Conservation (phyloP, 345 rosid species). For the Capsella bursapastoris region DNA sequence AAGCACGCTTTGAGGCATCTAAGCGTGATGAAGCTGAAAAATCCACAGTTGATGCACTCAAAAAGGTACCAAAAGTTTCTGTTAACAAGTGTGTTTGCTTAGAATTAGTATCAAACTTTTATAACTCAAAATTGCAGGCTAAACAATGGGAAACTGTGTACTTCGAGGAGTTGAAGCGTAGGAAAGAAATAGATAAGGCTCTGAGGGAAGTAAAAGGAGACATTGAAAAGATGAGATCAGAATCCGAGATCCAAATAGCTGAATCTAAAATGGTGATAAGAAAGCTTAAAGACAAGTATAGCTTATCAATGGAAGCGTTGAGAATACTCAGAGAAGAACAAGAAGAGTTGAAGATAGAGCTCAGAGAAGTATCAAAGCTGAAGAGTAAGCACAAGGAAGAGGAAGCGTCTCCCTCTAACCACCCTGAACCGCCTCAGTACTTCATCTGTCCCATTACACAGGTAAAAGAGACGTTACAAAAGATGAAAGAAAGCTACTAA, state of each 20-base stretch:
- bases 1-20: slow-evolving; percentile 57
- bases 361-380: slow-evolving; percentile 67
- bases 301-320: slow-evolving; percentile 61
- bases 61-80: slow-evolving; percentile 51
- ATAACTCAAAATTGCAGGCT: slow-evolving; percentile 48
- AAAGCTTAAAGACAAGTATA: slow-evolving; percentile 64
- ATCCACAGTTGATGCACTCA: slow-evolving; percentile 58
- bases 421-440: slow-evolving; percentile 42
- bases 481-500: background rate
- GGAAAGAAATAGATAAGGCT: slow-evolving; percentile 61
- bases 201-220: slow-evolving; percentile 51
- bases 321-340: slow-evolving; percentile 58
- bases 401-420: background rate
- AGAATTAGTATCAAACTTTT: background rate
- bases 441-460: slow-evolving; percentile 77
- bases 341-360: slow-evolving; percentile 65
- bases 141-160: slow-evolving; percentile 54
- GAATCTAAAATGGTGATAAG: slow-evolving; percentile 52
- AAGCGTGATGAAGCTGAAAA: slow-evolving; percentile 68
- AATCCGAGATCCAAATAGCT: slow-evolving; percentile 51
- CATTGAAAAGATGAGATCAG: slow-evolving; percentile 52
- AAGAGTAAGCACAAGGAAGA: slow-evolving; percentile 42
- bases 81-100: background rate
- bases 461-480: slow-evolving; percentile 39
- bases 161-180: slow-evolving; percentile 56